These are phyloP conservation scores for Xeromyces bisporus DNA, from an alignment of 495 filamentous ascomycete genomes.

Conservation along the genomic window DNA sequence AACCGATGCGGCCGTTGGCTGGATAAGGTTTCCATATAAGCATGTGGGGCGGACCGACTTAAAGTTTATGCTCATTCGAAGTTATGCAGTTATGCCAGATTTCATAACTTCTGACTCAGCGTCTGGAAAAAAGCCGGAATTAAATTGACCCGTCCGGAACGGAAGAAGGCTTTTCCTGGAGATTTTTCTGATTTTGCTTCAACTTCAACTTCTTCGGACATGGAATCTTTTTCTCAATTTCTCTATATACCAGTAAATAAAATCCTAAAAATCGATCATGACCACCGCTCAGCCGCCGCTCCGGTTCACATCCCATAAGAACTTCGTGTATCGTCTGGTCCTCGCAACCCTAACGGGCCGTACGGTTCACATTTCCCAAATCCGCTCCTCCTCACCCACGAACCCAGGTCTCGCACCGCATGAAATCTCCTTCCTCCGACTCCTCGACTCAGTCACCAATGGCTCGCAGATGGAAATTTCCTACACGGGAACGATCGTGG, in stretches of 20 bases:
- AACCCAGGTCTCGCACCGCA: conserved; percentile 76
- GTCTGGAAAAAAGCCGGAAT: background rate
- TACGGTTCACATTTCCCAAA: conserved; percentile 79
- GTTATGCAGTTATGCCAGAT: too few species aligned
- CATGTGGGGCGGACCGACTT: too few species aligned
- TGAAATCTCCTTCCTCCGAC: conserved; percentile 89
- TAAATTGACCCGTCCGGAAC: conserved; percentile 1
- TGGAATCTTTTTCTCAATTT: too few species aligned
- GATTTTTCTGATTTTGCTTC: conserved; percentile 19
- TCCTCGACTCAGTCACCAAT: conserved; percentile 90
- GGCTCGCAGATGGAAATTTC: conserved; percentile 87
- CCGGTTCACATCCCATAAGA: conserved; percentile 64
- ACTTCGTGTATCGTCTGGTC: conserved; percentile 68
- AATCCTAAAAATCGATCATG: conserved; percentile 4
- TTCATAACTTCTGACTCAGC: too few species aligned
- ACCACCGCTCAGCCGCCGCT: conserved; percentile 32
- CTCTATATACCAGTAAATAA: too few species aligned
- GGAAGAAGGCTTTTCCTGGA: conserved; percentile 13
- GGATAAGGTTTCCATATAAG: too few species aligned
- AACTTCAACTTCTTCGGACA: too few species aligned
- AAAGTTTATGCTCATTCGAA: too few species aligned
- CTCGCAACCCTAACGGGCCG: conserved; percentile 83
- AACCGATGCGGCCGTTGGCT: too few species aligned
- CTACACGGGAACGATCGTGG: conserved; percentile 79
- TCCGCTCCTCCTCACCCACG: conserved; percentile 68